A percentile compares a stretch with the other conserved stretches of the same genome.
These are phyloP conservation scores for Arachis hypogaea DNA, from an alignment of 306 rosid genomes.

Conservation along the genomic window DNA sequence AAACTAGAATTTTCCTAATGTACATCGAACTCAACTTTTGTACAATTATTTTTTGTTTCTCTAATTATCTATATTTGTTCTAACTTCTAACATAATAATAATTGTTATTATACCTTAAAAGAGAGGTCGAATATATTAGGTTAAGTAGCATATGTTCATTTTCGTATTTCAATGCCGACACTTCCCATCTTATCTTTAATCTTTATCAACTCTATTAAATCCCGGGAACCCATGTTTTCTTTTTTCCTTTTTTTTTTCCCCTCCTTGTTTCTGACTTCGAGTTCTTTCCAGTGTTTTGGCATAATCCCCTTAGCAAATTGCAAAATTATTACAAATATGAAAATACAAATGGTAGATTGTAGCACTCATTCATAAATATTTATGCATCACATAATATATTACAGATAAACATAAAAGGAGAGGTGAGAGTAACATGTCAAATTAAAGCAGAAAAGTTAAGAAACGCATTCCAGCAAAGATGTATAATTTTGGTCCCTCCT, in stretches of 20 bases:
- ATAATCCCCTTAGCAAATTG: not conserved
- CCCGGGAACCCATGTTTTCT: not conserved
- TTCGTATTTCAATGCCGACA: conserved; percentile 34
- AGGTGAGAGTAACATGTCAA: no score
- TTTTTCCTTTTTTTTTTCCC: not conserved
- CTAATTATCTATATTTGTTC: not conserved
- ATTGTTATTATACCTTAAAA: not conserved
- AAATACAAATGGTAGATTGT: not conserved
- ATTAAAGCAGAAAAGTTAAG: no score
- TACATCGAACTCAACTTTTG: conserved; percentile 15
- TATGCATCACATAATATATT: no score
- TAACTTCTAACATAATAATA: conserved; percentile 33
- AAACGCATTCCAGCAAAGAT: no score
- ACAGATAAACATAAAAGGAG: no score
- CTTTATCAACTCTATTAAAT: not conserved
- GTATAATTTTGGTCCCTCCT: conserved; percentile 1
- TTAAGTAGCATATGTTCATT: not conserved
- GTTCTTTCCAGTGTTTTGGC: not conserved
- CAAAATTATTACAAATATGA: not conserved
- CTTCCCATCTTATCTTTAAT: conserved; percentile 14
- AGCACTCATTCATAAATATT: not conserved
- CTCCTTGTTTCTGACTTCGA: not conserved
- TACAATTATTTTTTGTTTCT: conserved; percentile 7
- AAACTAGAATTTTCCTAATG: conserved; percentile 16
- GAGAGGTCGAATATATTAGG: not conserved